Percentiles rank a stretch among this genome's conserved stretches.
These are phyloP conservation scores for Trichoderma gamsii DNA, from an alignment of 495 filamentous ascomycete genomes.

Conservation along the genomic window DNA sequence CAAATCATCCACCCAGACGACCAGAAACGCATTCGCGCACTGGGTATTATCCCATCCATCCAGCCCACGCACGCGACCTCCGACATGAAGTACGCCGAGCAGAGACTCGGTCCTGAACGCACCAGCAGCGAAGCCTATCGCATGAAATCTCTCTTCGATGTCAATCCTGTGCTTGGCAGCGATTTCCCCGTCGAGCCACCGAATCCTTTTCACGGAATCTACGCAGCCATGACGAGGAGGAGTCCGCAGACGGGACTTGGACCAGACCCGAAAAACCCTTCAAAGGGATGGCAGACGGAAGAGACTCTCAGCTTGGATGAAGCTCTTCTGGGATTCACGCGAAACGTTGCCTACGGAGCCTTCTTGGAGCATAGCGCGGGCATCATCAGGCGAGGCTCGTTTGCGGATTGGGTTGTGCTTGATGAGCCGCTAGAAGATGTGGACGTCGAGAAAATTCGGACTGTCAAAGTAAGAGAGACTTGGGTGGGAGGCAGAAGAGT, in stretches of 20 bases:
- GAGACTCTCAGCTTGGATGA: constrained; percentile 48
- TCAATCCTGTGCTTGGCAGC: constrained; percentile 48
- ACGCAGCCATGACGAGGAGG: constrained; percentile 52
- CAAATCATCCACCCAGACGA: constrained; percentile 61
- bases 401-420: constrained; percentile 59
- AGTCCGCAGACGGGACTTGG: constrained; percentile 45
- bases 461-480: constrained; percentile 51
- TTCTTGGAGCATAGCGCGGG: constrained; percentile 49
- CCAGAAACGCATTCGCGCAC: constrained; percentile 43
- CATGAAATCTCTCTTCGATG: constrained; percentile 47
- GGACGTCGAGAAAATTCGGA: constrained; percentile 40
- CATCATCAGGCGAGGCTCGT: constrained; percentile 44
- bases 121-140: constrained; percentile 48
- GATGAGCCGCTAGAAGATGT: constrained; percentile 38
- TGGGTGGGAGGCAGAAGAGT: constrained; percentile 53
- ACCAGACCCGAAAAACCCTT: constrained; percentile 33
- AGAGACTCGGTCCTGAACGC: constrained; percentile 46
- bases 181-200: constrained; percentile 64
- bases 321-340: constrained; percentile 53
- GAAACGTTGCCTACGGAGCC: constrained; percentile 37
- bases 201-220: constrained; percentile 54
- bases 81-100: constrained; percentile 54
- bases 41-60: constrained; percentile 59
- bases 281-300: constrained; percentile 46
- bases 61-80: constrained; percentile 64